Base-by-base conservation (phyloP, 2,329 filamentous ascomycete species). In the Colletotrichum salicis region DNA sequence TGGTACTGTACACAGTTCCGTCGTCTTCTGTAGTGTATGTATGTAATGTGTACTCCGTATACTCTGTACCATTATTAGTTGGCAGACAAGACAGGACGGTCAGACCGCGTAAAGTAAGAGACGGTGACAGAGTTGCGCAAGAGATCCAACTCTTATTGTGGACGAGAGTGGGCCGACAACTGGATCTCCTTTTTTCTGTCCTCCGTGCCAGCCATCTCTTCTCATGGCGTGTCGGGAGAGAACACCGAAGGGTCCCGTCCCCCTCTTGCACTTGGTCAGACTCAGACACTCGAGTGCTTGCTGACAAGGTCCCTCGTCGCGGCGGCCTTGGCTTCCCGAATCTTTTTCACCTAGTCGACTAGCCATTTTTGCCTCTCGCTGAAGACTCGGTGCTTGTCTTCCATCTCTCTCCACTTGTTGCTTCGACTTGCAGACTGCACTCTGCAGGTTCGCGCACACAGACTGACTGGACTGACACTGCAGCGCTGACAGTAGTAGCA, bases 321-420 rank as follows among this genome's bases (percentile, higher is more conserved):
- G 54, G 29, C 59, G 54, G 69, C 10, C 59, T 64, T 61, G 60
- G 45, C 54, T 64, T 29, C 24, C 69, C 69, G 58, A 69, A 19
- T 41, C 52, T 52, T 59, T 62, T 57, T 35, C 41, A 45, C 57
- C 54, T 45, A 22, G 54, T 55, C 41, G 33, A 24, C 35, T 31
- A 27, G 52, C n/a, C 22, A 6, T 29, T 52, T 61, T 70, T 35
- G 55, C 63, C 56, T 45, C 64, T 71, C 69, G 69, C 69, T 71
- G 69, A 69, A 71, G 69, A 71, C 24, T 71, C 69, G 64, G 69
- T 59, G 54, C 37, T 64, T 68, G 57, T 54, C 41, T 65, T 22
- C 60, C 37, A 19, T 48, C 41, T 45, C n/a, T 37, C 35, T 33
- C 22, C 45, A 60, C 57, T 48, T 63, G 35, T 58, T 61, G 35